Base-by-base conservation (phyloP, 2,329 filamentous ascomycete species). In the Nothophoma quercina region DNA sequence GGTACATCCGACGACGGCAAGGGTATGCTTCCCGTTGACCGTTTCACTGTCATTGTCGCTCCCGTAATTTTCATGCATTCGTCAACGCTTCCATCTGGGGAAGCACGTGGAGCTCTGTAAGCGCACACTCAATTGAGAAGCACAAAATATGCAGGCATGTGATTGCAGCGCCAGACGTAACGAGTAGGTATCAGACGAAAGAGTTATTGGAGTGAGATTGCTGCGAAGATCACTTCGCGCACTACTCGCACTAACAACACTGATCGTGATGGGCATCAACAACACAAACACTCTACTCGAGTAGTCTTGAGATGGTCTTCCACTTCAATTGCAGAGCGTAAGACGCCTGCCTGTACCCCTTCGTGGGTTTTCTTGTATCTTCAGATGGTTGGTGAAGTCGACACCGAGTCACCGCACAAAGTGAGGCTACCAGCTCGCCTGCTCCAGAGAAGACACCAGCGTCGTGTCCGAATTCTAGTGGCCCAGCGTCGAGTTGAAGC, bases 1-100 rank as follows among this genome's bases (percentile, higher is more conserved):
- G 16, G n/a, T 25, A 47, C 36, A 33, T 29, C 42, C 32, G 23
- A 9, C 32, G 13, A 30, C 32, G 33, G 38, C 50, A 42, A 47
- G 50, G 50, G 43, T 53, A 3, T 29, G 39, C 43, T 39, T 38
- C 50, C 43, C 28, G 22, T 47, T 25, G 15, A 44, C 25, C 19
- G 50, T 53, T 48, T 39, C 50, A 44, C 21, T 22, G n/a, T 34
- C 28, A 44, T 43, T 48, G 22, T 18, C 38, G 29, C 23, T 43
- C 39, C 50, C 43, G 22, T 38, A 39, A 29, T 18, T 23, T 7
- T 53, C 29, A 53, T 47, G 43, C 50, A 21, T 42, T 52, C 42
- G 13, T 44, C 21, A n/a, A 43, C 18, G 19, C 29, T 33, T 33
- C 43, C 38, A 48, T 34, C 38, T 48, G 50, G 50, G 50, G 50